These are phyloP conservation scores for Fusarium sp. DNA, from an alignment of 2,329 filamentous ascomycete species.

Conservation along the genomic window DNA sequence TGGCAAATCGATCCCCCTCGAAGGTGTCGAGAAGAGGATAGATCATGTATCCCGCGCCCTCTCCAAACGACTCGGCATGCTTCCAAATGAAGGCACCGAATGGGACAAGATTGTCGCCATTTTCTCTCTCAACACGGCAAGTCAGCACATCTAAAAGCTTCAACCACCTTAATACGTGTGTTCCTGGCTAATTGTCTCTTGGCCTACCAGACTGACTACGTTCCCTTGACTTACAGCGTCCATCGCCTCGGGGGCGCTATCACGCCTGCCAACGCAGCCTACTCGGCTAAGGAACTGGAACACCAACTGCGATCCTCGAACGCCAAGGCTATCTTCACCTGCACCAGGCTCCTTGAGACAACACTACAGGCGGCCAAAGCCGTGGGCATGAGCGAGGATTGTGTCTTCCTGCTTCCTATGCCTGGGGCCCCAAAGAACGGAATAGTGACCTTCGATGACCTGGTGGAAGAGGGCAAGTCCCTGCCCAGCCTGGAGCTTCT, in stretches of 20 bases:
- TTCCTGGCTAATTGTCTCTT: no score
- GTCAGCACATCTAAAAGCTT: accelerated
- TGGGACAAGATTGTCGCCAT: constrained; percentile 84
- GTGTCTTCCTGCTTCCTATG: no score
- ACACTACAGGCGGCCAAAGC: background rate
- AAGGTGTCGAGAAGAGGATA: no score
- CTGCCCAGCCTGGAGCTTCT: accelerated
- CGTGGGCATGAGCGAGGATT: no score
- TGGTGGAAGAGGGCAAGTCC: background rate
- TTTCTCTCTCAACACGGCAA: constrained; percentile 77
- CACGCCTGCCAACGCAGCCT: background rate
- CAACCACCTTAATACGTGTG: no score
- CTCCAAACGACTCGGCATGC: constrained; percentile 75
- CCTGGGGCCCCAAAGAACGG: no score
- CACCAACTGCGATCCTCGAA: background rate
- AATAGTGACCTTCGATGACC: background rate
- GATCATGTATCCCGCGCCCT: constrained; percentile 72
- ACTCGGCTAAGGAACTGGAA: background rate
- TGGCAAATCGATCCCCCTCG: no score
- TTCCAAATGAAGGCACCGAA: constrained; percentile 75
- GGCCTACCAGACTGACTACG: no score
- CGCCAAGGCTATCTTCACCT: background rate
- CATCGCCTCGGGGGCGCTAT: background rate
- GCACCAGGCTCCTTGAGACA: accelerated
- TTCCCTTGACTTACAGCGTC: background rate